Evolutionary conservation across 192 early-diverging fungal genomes (phyloP).

Genomic region (Gonapodya sp.): DNA sequence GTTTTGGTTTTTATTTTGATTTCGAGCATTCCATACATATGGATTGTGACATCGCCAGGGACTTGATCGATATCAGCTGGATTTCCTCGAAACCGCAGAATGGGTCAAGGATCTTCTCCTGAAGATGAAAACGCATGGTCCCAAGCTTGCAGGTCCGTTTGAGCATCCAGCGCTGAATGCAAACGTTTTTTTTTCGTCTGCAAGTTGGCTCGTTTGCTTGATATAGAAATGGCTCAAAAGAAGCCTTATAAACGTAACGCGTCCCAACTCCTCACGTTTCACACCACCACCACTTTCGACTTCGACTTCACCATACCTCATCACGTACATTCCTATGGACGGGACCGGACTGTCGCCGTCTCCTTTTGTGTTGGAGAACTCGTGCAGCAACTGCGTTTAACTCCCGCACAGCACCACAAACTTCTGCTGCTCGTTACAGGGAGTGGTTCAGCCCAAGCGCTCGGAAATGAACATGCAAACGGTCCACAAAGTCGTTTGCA

Average conservation of each 20-base stretch:
- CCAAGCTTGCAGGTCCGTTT: not conserved
- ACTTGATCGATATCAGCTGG: slow-evolving; percentile 27
- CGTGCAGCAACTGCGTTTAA: not conserved
- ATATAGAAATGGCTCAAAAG: not conserved
- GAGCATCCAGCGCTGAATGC: no score
- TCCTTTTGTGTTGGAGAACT: not conserved
- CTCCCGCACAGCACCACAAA: not conserved
- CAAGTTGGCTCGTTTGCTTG: not conserved
- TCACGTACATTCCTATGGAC: not conserved
- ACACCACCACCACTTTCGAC: slow-evolving; percentile 2
- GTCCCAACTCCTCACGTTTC: not conserved
- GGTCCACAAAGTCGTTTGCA: not conserved
- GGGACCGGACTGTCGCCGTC: not conserved
- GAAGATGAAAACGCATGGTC: slow-evolving; percentile 22
- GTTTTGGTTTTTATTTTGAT: no score
- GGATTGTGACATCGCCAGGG: slow-evolving; percentile 14
- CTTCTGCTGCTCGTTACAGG: not conserved
- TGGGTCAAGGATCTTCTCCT: slow-evolving; percentile 27
- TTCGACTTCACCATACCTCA: slow-evolving; percentile 5
- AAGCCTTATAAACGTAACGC: not conserved
- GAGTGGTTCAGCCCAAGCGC: no score
- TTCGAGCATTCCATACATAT: no score
- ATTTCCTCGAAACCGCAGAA: slow-evolving; percentile 31
- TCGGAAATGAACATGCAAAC: no score
- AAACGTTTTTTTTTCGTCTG: not conserved